These are phyloP conservation scores for Trametes elegans DNA, from an alignment of 768 basidiomycete genomes.

Conservation along the genomic window DNA sequence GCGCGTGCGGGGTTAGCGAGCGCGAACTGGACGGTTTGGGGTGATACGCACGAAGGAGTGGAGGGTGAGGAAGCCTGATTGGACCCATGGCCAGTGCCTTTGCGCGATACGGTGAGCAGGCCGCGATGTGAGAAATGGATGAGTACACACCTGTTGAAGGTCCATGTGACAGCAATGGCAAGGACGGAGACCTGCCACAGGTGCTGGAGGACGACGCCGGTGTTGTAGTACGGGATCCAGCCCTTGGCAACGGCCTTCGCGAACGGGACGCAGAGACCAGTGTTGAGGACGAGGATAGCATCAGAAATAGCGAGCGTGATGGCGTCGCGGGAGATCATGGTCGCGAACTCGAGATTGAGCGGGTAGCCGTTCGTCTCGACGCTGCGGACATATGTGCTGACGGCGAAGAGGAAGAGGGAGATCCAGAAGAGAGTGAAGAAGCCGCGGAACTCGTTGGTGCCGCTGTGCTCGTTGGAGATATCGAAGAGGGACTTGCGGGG, in stretches of 20 bases:
- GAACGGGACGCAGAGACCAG: conserved; percentile 79
- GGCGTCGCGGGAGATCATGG: conserved; percentile 85
- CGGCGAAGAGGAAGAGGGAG: conserved; percentile 76
- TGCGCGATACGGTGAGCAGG: not conserved
- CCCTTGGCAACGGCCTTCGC: conserved; percentile 72
- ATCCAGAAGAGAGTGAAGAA: conserved; percentile 97
- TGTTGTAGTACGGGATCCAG: conserved; percentile 80
- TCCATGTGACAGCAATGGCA: conserved; percentile 80
- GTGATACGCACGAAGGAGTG: conserved; percentile 68
- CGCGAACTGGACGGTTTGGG: conserved; percentile 8
- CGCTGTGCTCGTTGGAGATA: conserved; percentile 68
- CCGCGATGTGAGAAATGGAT: not conserved
- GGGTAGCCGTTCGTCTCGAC: conserved; percentile 78
- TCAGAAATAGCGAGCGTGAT: conserved; percentile 82
- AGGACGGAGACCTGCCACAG: conserved; percentile 71
- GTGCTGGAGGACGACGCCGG: conserved; percentile 79
- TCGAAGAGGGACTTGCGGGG: conserved; percentile 88
- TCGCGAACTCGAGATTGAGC: conserved; percentile 76
- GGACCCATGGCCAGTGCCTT: conserved; percentile 97
- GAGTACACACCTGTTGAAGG: conserved; percentile 67
- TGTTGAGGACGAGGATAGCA: conserved; percentile 72
- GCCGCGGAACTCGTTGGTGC: conserved; percentile 86
- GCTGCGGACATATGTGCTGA: conserved; percentile 74
- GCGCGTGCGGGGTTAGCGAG: not conserved
- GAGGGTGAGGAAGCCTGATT: conserved; percentile 84